These are phyloP conservation scores for Pholiota molesta DNA, from an alignment of 768 basidiomycete genomes.

Conservation along the genomic window DNA sequence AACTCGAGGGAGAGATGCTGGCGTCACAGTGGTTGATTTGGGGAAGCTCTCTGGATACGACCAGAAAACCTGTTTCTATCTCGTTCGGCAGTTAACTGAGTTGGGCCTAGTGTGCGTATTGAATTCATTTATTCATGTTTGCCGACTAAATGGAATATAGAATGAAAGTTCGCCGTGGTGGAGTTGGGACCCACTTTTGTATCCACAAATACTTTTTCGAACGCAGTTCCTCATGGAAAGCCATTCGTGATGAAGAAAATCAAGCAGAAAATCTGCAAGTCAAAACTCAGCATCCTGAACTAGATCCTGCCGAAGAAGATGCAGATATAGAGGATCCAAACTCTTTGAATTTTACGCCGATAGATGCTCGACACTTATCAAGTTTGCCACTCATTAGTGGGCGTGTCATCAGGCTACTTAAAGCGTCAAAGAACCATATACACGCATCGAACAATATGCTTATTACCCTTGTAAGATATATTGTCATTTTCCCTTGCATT, in stretches of 20 bases:
- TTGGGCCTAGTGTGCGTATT: constrained; percentile 70
- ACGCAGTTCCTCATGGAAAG: constrained; percentile 73
- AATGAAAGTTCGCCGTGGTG: constrained; percentile 77
- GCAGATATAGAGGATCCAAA: constrained; percentile 28
- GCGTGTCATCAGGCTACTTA: constrained; percentile 73
- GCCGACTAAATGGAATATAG: constrained; percentile 33
- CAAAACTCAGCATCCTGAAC: constrained; percentile 27
- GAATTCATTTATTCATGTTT: background rate
- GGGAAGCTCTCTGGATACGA: constrained; percentile 82
- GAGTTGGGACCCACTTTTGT: constrained; percentile 75
- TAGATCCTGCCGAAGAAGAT: constrained; percentile 36
- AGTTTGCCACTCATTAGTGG: constrained; percentile 72
- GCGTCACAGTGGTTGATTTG: constrained; percentile 77
- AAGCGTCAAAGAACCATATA: constrained; percentile 66
- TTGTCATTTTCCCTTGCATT: background rate
- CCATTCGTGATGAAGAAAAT: constrained; percentile 71
- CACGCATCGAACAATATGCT: constrained; percentile 79
- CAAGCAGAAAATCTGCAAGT: constrained; percentile 40
- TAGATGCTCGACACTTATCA: constrained; percentile 77
- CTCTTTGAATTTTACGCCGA: constrained; percentile 63
- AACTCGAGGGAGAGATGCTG: constrained; percentile 77
- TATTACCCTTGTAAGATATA: constrained; percentile 64
- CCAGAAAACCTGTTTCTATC: constrained; percentile 89
- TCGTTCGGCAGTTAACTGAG: constrained; percentile 74
- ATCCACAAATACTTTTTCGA: constrained; percentile 88